Percentiles rank a stretch among this genome's conserved stretches.
Evolutionary conservation across 2,329 filamentous ascomycete genomes (phyloP).

Genomic region (Stagonosporopsis tanaceti): DNA sequence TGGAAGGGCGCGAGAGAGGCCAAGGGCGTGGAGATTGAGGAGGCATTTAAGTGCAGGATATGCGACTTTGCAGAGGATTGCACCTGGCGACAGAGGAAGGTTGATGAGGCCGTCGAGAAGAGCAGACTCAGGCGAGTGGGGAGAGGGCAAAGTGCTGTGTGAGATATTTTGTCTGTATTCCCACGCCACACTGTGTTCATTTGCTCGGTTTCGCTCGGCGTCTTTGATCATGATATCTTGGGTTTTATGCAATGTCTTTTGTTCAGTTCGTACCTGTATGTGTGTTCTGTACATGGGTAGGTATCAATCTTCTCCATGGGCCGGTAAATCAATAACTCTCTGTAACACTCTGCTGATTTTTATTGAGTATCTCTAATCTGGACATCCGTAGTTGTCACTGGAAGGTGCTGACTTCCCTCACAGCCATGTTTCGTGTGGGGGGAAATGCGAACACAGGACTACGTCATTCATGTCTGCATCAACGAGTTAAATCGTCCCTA

Average conservation of each 20-base stretch:
- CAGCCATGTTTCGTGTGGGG: no score
- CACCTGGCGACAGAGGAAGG: constrained; percentile 76
- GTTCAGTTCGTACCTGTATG: not conserved
- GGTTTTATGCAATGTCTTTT: not conserved
- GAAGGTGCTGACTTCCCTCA: no score
- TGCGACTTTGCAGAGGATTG: constrained; percentile 86
- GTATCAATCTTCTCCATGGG: not conserved
- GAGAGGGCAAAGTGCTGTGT: constrained; percentile 40
- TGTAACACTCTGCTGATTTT: no score
- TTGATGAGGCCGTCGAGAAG: constrained; percentile 64
- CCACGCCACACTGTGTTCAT: not conserved
- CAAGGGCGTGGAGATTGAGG: constrained; percentile 79
- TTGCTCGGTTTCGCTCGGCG: not conserved
- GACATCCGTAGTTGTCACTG: no score
- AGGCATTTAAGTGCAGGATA: constrained; percentile 85
- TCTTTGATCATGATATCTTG: not conserved
- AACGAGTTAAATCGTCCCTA: no score
- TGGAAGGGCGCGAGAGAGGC: constrained; percentile 81
- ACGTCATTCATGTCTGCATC: no score
- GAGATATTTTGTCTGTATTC: not conserved
- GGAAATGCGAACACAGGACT: no score
- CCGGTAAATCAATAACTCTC: no score
- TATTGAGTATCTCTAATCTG: no score
- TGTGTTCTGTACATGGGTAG: not conserved
- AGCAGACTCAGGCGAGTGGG: constrained; percentile 32